Evolutionary conservation across 176 grass and related monocot species (phyloP).

Genomic region (Hordeum vulgare): MorexV3_pseudomolecules_assembly NC_058524.1:123612052-123612551

Average conservation of each 20-base stretch:
- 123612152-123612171: background rate
- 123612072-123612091: conserved; percentile 2
- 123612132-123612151: background rate
- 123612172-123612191: background rate
- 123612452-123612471: conserved; percentile 72
- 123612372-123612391: background rate
- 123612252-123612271: conserved; percentile 26
- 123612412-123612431: background rate
- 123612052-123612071: conserved; percentile 33
- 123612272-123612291: conserved; percentile 28
- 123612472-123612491: conserved; percentile 63
- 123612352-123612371: conserved; percentile 17
- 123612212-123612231: conserved; percentile 29
- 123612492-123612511: conserved; percentile 64
- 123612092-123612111: conserved; percentile 36
- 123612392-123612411: background rate
- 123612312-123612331: conserved; percentile 50
- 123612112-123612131: background rate
- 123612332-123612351: conserved; percentile 60
- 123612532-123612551: conserved; percentile 20
- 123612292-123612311: conserved; percentile 54
- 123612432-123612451: conserved; percentile 37
- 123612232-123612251: conserved; percentile 12
- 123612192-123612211: background rate
- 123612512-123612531: conserved; percentile 28